Conservation (phyloP, 2,329 filamentous ascomycete species). For the Fusarium sp. region DNA sequence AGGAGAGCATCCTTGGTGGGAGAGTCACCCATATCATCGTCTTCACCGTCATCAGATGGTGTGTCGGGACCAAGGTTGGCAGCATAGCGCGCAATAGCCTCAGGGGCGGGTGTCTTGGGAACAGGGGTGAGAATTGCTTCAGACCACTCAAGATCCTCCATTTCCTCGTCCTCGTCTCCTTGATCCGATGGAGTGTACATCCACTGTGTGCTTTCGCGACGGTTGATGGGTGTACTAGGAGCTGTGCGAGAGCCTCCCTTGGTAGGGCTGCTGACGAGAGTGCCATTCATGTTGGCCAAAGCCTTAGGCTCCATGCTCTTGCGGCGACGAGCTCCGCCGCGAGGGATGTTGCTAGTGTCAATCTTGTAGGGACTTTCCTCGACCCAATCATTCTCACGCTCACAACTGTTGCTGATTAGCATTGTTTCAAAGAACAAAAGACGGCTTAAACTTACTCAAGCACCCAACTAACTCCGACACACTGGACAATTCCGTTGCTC, state of each 20-base stretch:
- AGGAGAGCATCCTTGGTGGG: constrained; percentile 56
- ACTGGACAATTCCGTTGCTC: constrained; percentile 80
- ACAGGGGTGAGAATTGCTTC: constrained; percentile 65
- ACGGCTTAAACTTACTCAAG: constrained; percentile 75
- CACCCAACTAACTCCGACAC: constrained; percentile 90
- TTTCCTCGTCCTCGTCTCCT: constrained; percentile 54
- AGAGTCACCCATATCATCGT: constrained; percentile 46
- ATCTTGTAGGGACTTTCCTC: constrained; percentile 78
- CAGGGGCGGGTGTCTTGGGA: constrained; percentile 69
- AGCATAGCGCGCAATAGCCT: constrained; percentile 65
- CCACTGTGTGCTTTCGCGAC: constrained; percentile 68
- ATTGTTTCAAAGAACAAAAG: background rate
- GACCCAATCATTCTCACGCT: constrained; percentile 81
- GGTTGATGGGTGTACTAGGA: constrained; percentile 63
- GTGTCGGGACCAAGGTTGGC: constrained; percentile 62
- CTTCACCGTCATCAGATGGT: constrained; percentile 53
- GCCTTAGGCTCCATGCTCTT: constrained; percentile 86
- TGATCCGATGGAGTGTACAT: constrained; percentile 65
- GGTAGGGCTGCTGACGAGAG: constrained; percentile 62
- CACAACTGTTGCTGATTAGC: constrained; percentile 68
- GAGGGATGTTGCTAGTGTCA: constrained; percentile 74
- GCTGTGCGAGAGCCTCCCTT: constrained; percentile 53
- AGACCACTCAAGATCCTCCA: constrained; percentile 58
- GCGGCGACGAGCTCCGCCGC: constrained; percentile 77
- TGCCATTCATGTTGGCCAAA: constrained; percentile 76